phyloP scores from a whole-genome alignment of 805 yeast genomes.

The Candida jianshihensis region DNA sequence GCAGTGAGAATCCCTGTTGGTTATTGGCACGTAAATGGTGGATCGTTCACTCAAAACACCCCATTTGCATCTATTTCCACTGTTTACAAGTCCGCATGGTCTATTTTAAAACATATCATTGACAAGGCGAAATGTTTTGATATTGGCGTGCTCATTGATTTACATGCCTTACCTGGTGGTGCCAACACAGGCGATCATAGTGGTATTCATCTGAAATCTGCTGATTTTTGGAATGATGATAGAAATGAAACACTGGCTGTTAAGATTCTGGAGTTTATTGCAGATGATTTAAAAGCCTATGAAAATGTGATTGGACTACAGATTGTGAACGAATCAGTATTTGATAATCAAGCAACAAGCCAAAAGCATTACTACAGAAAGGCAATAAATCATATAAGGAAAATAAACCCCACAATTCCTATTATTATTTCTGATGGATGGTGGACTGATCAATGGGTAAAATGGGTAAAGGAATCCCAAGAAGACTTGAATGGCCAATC shows the following conservation, averaged over 20 bases:
- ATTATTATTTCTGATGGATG: slow-evolving; percentile 88
- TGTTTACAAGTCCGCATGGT: slow-evolving; percentile 77
- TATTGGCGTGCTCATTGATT: slow-evolving; percentile 74
- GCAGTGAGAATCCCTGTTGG: slow-evolving; percentile 86
- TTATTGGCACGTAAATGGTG: slow-evolving; percentile 78
- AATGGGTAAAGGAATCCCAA: slow-evolving; percentile 47
- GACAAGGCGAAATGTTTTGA: slow-evolving; percentile 50
- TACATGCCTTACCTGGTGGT: slow-evolving; percentile 90
- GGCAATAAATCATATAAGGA: slow-evolving; percentile 56
- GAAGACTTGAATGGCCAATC: slow-evolving; percentile 27
- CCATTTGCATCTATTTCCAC: slow-evolving; percentile 47
- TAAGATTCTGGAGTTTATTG: slow-evolving; percentile 50
- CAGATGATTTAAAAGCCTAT: slow-evolving; percentile 43
- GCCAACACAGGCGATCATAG: slow-evolving; percentile 85
- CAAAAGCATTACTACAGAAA: slow-evolving; percentile 58
- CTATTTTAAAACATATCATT: slow-evolving; percentile 45
- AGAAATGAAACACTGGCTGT: slow-evolving; percentile 38
- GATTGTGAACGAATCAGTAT: slow-evolving; percentile 78
- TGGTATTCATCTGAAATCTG: slow-evolving; percentile 53
- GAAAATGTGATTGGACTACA: slow-evolving; percentile 81
- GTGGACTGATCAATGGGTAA: slow-evolving; percentile 78
- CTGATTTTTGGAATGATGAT: slow-evolving; percentile 57
- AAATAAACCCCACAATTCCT: slow-evolving; percentile 51
- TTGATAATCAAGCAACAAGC: slow-evolving; percentile 42
- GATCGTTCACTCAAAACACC: slow-evolving; percentile 49